Conservation (phyloP, 768 basidiomycete genomes). For the Tulasnella sp. region DNA sequence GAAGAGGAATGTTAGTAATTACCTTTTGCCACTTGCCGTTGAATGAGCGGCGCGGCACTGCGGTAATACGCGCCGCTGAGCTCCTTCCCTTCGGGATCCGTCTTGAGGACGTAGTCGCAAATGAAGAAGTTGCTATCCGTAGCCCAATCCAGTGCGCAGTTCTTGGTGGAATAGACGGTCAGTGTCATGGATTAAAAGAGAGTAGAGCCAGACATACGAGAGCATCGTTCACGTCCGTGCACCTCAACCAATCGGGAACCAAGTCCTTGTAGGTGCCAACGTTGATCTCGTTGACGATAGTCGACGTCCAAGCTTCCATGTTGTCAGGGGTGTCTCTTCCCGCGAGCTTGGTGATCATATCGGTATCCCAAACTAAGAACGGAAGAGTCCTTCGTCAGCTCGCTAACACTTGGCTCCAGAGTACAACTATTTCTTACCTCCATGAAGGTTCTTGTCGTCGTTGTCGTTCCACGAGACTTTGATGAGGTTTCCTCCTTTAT, state of each 20-base stretch:
- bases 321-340: background rate
- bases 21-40: conserved; percentile 14
- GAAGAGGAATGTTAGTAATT: no score
- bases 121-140: conserved; percentile 10
- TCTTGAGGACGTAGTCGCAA: conserved; percentile 7
- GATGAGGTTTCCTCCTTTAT: conserved; percentile 3
- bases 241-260: conserved; percentile 6
- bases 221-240: background rate
- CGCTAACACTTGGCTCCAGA: background rate
- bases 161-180: background rate
- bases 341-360: background rate
- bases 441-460: background rate
- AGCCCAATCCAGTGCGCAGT: conserved; percentile 15
- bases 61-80: background rate
- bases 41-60: conserved; percentile 12
- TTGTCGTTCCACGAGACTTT: background rate
- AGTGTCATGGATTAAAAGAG: background rate
- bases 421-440: background rate
- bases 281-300: conserved; percentile 1
- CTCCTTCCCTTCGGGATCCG: background rate
- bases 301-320: background rate
- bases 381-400: no score
- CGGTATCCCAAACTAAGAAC: conserved; percentile 15
- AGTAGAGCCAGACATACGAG: background rate
- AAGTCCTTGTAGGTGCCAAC: background rate